Base-by-base conservation (phyloP, 2,329 filamentous ascomycete genomes). In the Ilyonectria sp. region DNA sequence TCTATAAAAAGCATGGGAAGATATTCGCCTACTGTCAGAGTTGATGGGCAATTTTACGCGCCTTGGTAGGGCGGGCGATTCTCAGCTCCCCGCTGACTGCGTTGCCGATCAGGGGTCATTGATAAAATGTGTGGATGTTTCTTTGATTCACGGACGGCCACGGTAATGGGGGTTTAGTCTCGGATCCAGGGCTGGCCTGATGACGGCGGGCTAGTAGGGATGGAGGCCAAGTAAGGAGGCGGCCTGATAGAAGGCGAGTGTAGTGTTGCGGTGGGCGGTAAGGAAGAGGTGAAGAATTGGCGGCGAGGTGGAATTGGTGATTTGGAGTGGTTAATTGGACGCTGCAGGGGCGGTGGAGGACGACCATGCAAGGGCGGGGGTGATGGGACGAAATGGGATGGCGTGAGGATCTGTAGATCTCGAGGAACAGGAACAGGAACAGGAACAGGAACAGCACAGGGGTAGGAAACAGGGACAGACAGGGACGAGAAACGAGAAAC, bases 361-460 rank as follows among this genome's bases (percentile, higher is more conserved):
- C 9, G 49, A 19, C 4, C 8, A 33, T 15, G 47, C 26, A 52
- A 26, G 29, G 49, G 19, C 49, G 31, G 6, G 33, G 35, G 53
- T 33, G 33, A 40, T 8, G 52, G n/a, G 31, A 35, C 17, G 26
- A 21, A 19, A n/a, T 19, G 29, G 43, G n/a, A 21, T 33, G 29
- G 55, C 10, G 10, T 21, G 49, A 23, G 29, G 62, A 56, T 61
- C 50, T 65, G 63, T 60, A 56, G 63, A 65, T 65, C 62, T 35
- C 10, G 43, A 46, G 46, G 40, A 40, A 47, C 54, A 60, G 62
- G 56, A 29, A 65, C 56, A 60, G 49, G 50, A 31, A 44, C 57
- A 33, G 47, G 54, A 33, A 35, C n/a, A 19, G 31, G 31, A 40
- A 53, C 9, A 40, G 37, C 17, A 44, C n/a, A 47, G 15, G 17